A percentile compares a stretch with the other conserved stretches of the same genome.
phyloP scores from a whole-genome alignment of 106 monocot genomes.

The Chionographis japonica region DNA sequence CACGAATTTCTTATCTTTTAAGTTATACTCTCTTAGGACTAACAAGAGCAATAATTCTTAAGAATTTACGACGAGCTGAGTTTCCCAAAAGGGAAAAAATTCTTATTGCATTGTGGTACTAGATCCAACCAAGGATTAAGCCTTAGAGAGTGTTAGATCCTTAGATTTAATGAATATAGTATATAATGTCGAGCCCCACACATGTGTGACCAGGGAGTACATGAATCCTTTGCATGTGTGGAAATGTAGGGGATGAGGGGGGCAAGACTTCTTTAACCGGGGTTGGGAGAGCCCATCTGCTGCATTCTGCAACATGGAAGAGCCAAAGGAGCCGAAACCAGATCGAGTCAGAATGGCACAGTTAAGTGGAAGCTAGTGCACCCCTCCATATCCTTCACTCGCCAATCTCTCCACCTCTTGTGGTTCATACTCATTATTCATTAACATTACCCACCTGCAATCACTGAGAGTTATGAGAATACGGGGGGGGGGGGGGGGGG shows the following conservation, averaged over 20 bases:
- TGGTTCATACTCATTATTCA: slow-evolving; percentile 4
- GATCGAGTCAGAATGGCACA: slow-evolving; percentile 17
- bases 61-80: too few relatives aligned
- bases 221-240: slow-evolving; percentile 10
- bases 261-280: background rate
- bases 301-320: slow-evolving; percentile 3
- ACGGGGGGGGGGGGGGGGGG: too few relatives aligned
- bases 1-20: too few relatives aligned
- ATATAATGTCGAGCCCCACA: background rate
- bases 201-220: background rate
- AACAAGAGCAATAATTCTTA: too few relatives aligned
- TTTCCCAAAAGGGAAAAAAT: too few relatives aligned
- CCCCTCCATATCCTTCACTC: slow-evolving; percentile 16
- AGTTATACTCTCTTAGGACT: too few relatives aligned
- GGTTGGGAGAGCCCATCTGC: background rate
- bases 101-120: too few relatives aligned
- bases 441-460: slow-evolving; percentile 16
- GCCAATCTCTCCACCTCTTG: slow-evolving; percentile 22
- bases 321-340: background rate
- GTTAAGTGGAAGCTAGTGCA: slow-evolving; percentile 20
- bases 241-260: slow-evolving; percentile 7
- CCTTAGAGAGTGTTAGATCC: too few relatives aligned
- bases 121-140: too few relatives aligned
- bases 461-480: background rate
- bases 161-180: too few relatives aligned